Evolutionary conservation across 2,329 filamentous ascomycete species (phyloP), one percentile per base, ranked within the genome.

Genomic region (Catunica adiposa): DNA sequence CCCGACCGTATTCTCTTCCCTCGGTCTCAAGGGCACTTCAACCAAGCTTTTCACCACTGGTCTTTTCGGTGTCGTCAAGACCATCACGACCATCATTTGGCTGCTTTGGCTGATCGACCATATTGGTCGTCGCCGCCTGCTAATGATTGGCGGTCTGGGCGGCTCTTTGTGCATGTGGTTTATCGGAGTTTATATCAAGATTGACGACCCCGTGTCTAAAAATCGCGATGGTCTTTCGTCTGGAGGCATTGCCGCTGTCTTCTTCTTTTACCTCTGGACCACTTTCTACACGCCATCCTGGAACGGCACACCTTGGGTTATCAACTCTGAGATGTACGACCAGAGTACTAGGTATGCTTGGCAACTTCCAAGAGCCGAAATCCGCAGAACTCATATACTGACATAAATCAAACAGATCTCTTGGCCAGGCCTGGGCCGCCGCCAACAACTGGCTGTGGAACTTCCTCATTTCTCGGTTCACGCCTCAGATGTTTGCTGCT

Each of bases 1-100:
- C 17, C 83, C 83, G 0, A 83, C 77, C 0, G 77, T 87, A 8
- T 86, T 88, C 72, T 75, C 70, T 60, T 70, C 67, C 47, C 68
- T 75, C 52, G 73, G 73, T 3, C 67, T 74, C 53, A 68, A 66
- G 1, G 73, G 72, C 11, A 71, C 69, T 51, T 70, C 69, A 62
- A 70, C 68, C 0, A 64, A 67, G 38, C 70, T 75, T 59, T 65
- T 75, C 29, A 85, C 83, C 0, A 89, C 84, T 0, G 85, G 85
- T 23, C 79, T 89, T 60, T 89, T 86, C 61, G 85, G 84, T 51
- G 80, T 87, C 1, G 82, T 89, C 63, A 87, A 87, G 72, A 86
- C 83, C 0, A 67, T 74, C 0, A 55, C 53, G 37, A 58, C 56
- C 29, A n/a, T 58, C 25, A 40, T 58, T 48, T 58, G 56, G 56